Percentiles rank a stretch among this genome's conserved stretches.
Evolutionary conservation across 441 rosid species (phyloP).

Genomic region (Syzygium malaccense): DNA sequence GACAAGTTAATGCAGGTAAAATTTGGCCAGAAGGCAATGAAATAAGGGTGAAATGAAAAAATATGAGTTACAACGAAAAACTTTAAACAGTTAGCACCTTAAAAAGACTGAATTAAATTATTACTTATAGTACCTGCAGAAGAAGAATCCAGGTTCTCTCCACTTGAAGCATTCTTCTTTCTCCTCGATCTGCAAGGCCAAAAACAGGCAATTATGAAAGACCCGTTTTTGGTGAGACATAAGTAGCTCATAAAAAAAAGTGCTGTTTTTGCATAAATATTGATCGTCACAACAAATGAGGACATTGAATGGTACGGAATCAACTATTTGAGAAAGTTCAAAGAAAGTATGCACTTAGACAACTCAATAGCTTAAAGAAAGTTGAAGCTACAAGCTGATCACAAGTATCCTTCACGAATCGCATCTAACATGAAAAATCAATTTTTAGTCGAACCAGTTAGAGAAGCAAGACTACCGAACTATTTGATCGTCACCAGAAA

Average conservation of each 20-base stretch:
- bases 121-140: conserved; percentile 37
- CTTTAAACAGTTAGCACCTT: background rate
- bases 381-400: background rate
- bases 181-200: conserved; percentile 67
- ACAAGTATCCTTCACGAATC: background rate
- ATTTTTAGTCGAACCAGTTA: background rate
- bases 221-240: background rate
- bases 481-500: background rate
- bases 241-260: background rate
- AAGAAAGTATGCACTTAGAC: background rate
- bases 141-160: conserved; percentile 68
- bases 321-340: background rate
- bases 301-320: background rate
- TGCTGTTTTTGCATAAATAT: background rate
- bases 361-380: background rate
- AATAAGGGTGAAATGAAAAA: background rate
- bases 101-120: background rate
- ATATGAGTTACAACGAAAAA: background rate
- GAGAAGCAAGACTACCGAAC: too few species aligned
- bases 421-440: background rate
- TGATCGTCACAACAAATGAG: background rate
- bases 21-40: background rate
- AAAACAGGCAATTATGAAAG: background rate
- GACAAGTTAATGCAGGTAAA: background rate
- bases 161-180: conserved; percentile 69